phyloP scores from a whole-genome alignment of 106 monocot species.

The Dactylorhiza incarnata region DNA sequence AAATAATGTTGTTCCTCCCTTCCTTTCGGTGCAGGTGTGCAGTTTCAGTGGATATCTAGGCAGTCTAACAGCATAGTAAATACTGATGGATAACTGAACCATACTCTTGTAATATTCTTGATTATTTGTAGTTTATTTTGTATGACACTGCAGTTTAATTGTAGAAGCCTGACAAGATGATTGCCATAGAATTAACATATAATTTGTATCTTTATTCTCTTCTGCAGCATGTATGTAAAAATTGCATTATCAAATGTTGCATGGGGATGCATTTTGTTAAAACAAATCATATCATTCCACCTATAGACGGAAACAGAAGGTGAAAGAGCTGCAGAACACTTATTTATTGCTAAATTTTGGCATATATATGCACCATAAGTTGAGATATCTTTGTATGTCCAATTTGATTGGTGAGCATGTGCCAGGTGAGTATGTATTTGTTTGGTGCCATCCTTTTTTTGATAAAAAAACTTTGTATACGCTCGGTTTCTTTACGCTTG shows the following conservation, averaged over 20 bases:
- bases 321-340: not conserved
- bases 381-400: not conserved
- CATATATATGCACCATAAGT: not conserved
- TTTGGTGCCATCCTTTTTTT: too few relatives aligned
- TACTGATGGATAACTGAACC: not conserved
- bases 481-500: too few relatives aligned
- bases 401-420: not conserved
- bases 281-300: not conserved
- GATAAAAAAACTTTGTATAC: too few relatives aligned
- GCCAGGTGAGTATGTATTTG: not conserved
- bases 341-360: not conserved
- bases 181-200: too few relatives aligned
- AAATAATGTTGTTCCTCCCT: not conserved
- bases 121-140: not conserved
- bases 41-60: constrained; percentile 8
- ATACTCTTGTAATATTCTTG: not conserved
- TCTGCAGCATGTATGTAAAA: not conserved
- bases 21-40: not conserved
- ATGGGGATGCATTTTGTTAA: not conserved
- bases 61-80: constrained; percentile 1
- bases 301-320: not conserved
- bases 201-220: not conserved
- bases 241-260: not conserved
- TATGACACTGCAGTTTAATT: not conserved
- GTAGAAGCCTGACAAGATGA: not conserved